Evolutionary conservation across 345 rosid species (phyloP).

Genomic region (Euphorbia pulcherrima): DNA sequence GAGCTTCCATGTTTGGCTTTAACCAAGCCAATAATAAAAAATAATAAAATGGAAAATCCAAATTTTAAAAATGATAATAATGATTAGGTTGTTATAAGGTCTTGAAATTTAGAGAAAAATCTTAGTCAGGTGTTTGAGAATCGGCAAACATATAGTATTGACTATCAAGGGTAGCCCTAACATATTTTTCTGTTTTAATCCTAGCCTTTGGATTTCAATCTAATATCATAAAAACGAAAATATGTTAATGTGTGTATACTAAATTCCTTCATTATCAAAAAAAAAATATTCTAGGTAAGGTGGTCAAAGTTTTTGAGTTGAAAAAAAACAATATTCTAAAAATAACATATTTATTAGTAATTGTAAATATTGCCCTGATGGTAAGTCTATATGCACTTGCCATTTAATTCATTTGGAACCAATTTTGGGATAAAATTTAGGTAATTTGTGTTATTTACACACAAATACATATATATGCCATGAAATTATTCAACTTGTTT

Average conservation of each 20-base stretch:
- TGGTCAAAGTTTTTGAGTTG: background rate
- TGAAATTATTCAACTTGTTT: background rate
- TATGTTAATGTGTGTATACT: too few species aligned
- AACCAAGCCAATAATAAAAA: background rate
- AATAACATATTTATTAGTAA: background rate
- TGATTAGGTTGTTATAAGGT: conserved; percentile 25
- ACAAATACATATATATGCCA: background rate
- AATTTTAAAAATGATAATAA: conserved; percentile 1
- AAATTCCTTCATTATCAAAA: too few species aligned
- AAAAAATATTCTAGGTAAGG: background rate
- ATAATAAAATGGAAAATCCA: background rate
- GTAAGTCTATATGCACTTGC: conserved; percentile 5
- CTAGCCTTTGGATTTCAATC: background rate
- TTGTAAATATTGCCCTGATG: background rate
- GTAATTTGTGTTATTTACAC: background rate
- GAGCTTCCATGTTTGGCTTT: conserved; percentile 16
- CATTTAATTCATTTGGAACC: background rate
- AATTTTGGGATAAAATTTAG: background rate
- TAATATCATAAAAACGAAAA: background rate
- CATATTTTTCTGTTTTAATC: background rate
- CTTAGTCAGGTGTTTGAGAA: conserved; percentile 1
- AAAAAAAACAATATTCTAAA: background rate
- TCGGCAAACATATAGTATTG: background rate
- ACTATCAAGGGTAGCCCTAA: background rate
- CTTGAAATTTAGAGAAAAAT: conserved; percentile 11